Conservation (phyloP, 2,329 filamentous ascomycete genomes). For the Sporothrix globosa region DNA sequence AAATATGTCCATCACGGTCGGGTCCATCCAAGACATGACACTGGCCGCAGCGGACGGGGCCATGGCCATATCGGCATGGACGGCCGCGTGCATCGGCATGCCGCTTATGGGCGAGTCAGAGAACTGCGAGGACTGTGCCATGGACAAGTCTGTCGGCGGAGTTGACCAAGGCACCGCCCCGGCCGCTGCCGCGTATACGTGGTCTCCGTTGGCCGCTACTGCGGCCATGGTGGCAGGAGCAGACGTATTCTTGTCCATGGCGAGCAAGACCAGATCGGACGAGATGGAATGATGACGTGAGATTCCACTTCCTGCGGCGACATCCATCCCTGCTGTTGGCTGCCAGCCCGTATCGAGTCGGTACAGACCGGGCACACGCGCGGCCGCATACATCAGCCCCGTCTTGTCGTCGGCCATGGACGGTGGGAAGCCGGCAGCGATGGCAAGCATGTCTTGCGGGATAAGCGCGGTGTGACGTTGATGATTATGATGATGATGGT, state of each 20-base stretch:
- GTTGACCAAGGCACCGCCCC: slow-evolving; percentile 49
- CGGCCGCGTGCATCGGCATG: slow-evolving; percentile 41
- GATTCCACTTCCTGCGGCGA: slow-evolving; percentile 37
- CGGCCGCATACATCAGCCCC: slow-evolving; percentile 40
- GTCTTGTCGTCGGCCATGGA: slow-evolving; percentile 40
- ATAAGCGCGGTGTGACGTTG: slow-evolving; percentile 15
- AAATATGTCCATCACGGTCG: slow-evolving; percentile 39
- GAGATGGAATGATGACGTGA: slow-evolving; percentile 45
- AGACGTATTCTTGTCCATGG: slow-evolving; percentile 40
- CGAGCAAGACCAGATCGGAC: slow-evolving; percentile 42
- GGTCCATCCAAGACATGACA: slow-evolving; percentile 32
- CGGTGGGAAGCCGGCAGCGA: slow-evolving; percentile 35
- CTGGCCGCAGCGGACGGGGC: slow-evolving; percentile 38
- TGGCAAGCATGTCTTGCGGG: slow-evolving; percentile 25
- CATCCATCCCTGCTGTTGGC: slow-evolving; percentile 45
- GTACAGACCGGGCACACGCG: slow-evolving; percentile 43
- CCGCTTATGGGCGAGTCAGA: slow-evolving; percentile 39
- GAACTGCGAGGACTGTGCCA: slow-evolving; percentile 42
- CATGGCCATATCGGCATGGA: slow-evolving; percentile 46
- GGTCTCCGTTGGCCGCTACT: slow-evolving; percentile 38
- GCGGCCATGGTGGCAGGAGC: not conserved
- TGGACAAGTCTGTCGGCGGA: slow-evolving; percentile 45
- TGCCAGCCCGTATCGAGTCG: slow-evolving; percentile 47
- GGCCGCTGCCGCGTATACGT: slow-evolving; percentile 44
- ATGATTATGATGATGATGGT: too few species aligned